phyloP scores from a whole-genome alignment of 805 yeast genomes.

The Starmerella potacharoeniae region DNA sequence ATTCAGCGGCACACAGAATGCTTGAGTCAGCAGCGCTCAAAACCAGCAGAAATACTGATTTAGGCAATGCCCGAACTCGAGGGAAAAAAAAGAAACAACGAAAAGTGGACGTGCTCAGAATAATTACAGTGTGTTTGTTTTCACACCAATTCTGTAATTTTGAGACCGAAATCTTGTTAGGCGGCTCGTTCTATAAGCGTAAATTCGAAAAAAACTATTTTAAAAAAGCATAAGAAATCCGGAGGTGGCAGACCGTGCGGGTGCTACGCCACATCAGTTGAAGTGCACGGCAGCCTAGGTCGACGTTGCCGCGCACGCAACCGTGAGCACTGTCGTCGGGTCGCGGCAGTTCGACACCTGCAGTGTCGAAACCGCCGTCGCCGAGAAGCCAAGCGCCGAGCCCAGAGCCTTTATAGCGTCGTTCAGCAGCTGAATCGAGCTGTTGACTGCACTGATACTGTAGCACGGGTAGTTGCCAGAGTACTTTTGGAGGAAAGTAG shows the following conservation, averaged over 20 bases:
- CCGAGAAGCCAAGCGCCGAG: neutral
- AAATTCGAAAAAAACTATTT: too few species aligned
- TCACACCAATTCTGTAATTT: too few species aligned
- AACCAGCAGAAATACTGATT: neutral
- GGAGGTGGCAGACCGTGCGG: too few species aligned
- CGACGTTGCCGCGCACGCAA: neutral
- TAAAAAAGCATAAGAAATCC: too few species aligned
- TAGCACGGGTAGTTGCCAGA: neutral
- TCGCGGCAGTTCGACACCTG: neutral
- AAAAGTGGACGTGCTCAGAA: too few species aligned
- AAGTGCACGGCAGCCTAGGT: neutral
- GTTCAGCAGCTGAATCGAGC: neutral
- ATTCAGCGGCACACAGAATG: neutral
- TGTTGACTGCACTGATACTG: neutral
- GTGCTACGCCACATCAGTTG: too few species aligned
- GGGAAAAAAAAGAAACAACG: too few species aligned
- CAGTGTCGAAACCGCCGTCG: neutral
- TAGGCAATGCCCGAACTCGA: neutral
- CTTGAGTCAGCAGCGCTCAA: neutral
- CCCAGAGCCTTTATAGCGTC: neutral
- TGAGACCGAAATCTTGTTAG: too few species aligned
- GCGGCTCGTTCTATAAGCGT: too few species aligned
- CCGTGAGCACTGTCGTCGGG: neutral
- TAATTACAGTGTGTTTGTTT: too few species aligned
- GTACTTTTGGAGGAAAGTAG: neutral